Percentiles rank a stretch among this genome's conserved stretches.
Evolutionary conservation across 192 early-diverging fungal species (phyloP).

Genomic region (Gamsiella multidivaricata): DNA sequence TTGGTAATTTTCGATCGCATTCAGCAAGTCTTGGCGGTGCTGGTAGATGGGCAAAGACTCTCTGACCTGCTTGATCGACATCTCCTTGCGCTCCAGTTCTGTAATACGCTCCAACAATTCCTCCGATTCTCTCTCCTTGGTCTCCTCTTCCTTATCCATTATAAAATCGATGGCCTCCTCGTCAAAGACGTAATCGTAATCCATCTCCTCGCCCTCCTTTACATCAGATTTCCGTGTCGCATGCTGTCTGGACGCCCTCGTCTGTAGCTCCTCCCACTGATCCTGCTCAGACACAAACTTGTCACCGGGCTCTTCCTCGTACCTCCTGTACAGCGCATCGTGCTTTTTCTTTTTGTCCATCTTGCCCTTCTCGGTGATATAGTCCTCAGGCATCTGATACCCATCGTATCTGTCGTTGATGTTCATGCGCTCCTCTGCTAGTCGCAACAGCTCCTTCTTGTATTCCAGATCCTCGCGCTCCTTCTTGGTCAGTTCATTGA

Average conservation of each 20-base stretch:
- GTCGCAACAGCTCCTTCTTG: slow-evolving; percentile 83
- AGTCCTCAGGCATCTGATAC: slow-evolving; percentile 92
- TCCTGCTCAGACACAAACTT: slow-evolving; percentile 89
- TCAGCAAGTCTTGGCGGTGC: slow-evolving; percentile 84
- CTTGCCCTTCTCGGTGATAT: slow-evolving; percentile 98
- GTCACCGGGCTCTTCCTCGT: slow-evolving; percentile 80
- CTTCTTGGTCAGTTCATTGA: slow-evolving; percentile 77
- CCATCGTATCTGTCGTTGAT: slow-evolving; percentile 85
- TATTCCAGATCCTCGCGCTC: slow-evolving; percentile 84
- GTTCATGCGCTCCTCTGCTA: slow-evolving; percentile 86
- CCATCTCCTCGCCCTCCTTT: slow-evolving; percentile 62
- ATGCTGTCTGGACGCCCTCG: slow-evolving; percentile 67
- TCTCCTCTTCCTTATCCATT: slow-evolving; percentile 70
- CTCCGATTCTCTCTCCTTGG: slow-evolving; percentile 64
- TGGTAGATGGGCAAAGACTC: slow-evolving; percentile 93
- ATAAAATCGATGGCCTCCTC: slow-evolving; percentile 93
- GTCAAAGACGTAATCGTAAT: slow-evolving; percentile 96
- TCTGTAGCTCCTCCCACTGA: slow-evolving; percentile 92
- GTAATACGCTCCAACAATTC: slow-evolving; percentile 62
- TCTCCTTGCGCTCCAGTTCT: slow-evolving; percentile 76
- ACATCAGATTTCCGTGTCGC: slow-evolving; percentile 63
- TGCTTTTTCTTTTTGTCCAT: slow-evolving; percentile 96
- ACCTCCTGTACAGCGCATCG: slow-evolving; percentile 85
- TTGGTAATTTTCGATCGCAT: slow-evolving; percentile 86
- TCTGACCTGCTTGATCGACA: slow-evolving; percentile 77